Percentiles rank a stretch among this genome's conserved stretches.
Conservation (phyloP, 176 grass and related monocot species). For the Cenchrus fungigraminus region DNA sequence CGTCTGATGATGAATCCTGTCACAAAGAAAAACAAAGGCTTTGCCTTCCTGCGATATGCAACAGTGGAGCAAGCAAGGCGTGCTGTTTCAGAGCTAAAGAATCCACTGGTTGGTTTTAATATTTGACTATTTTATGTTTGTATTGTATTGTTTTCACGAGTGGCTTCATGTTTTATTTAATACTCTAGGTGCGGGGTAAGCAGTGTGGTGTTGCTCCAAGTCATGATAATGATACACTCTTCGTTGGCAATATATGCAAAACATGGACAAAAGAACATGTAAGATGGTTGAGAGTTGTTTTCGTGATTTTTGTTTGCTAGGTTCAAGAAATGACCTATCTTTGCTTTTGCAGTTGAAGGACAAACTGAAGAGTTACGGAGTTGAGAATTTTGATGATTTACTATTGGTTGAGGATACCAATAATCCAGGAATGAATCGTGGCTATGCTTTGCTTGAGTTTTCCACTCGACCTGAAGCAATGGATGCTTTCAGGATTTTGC, state of each 20-base stretch:
- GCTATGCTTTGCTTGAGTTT: conserved; percentile 96
- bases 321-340: conserved; percentile 39
- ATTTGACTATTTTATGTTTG: conserved; percentile 14
- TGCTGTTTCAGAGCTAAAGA: conserved; percentile 74
- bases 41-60: conserved; percentile 87
- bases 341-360: conserved; percentile 75
- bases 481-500: conserved; percentile 83
- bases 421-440: conserved; percentile 87
- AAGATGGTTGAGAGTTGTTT: conserved; percentile 37
- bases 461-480: conserved; percentile 86
- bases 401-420: conserved; percentile 73
- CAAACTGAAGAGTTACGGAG: conserved; percentile 83
- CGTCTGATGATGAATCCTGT: conserved; percentile 84
- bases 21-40: conserved; percentile 97
- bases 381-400: conserved; percentile 87
- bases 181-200: conserved; percentile 76
- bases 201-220: conserved; percentile 91
- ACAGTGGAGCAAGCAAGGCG: conserved; percentile 88
- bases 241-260: conserved; percentile 97
- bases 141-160: neutral
- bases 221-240: conserved; percentile 92
- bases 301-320: conserved; percentile 11
- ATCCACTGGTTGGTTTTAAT: conserved; percentile 66
- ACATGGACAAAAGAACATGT: conserved; percentile 95
- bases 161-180: conserved; percentile 37